A percentile compares a stretch with the other conserved stretches of the same genome.
Evolutionary conservation across 345 rosid species (phyloP).

Genomic region (Eutrema heterophyllum): DNA sequence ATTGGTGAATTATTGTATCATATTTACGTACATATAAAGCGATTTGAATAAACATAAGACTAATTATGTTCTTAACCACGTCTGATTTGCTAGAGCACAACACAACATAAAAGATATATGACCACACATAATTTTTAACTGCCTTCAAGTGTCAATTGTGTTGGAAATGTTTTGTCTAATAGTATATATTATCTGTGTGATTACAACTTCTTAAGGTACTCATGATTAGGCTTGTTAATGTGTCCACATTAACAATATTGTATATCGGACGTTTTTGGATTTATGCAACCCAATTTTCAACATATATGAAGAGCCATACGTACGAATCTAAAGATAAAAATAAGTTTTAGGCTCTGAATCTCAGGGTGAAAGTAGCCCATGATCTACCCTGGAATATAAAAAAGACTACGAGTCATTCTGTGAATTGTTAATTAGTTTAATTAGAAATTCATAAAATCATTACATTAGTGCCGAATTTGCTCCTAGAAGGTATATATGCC

Average conservation of each 20-base stretch:
- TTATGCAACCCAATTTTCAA: background rate
- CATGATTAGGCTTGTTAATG: background rate
- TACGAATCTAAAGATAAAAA: background rate
- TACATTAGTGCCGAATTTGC: background rate
- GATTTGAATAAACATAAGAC: background rate
- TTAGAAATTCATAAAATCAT: background rate
- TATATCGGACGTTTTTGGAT: background rate
- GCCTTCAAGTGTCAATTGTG: background rate
- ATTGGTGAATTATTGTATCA: no score
- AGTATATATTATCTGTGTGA: background rate
- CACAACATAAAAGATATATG: no score
- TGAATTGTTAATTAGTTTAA: background rate
- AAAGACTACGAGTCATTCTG: background rate
- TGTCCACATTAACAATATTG: background rate
- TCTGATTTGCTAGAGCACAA: background rate
- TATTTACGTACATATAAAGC: no score
- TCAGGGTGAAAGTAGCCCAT: background rate
- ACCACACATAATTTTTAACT: background rate
- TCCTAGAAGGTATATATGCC: background rate
- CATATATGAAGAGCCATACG: background rate
- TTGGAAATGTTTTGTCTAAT: background rate
- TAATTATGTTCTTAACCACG: background rate
- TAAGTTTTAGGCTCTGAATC: background rate
- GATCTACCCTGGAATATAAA: background rate
- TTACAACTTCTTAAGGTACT: background rate